These are phyloP conservation scores for Salicornia ramosissima DNA, from an alignment of 148 eudicot genomes.

Conservation along the genomic window DNA sequence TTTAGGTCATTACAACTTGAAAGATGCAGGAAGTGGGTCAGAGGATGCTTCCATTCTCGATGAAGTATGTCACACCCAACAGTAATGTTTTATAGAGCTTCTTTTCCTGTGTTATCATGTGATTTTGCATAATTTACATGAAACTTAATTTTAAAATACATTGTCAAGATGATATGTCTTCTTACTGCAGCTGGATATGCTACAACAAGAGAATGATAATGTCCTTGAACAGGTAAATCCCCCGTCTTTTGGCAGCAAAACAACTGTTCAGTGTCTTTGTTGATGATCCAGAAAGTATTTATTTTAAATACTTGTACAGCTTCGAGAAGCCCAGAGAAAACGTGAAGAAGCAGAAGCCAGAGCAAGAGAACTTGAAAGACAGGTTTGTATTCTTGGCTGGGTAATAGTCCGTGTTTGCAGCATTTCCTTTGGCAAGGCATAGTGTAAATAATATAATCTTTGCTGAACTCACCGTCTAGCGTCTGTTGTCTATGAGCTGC, in stretches of 20 bases:
- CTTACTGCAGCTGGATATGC: constrained; percentile 87
- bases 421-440: constrained; percentile 7
- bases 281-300: neutral
- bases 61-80: constrained; percentile 53
- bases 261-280: neutral
- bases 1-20: constrained; percentile 45
- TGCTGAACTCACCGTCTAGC: neutral
- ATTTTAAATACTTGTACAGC: constrained; percentile 44
- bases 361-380: constrained; percentile 82
- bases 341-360: constrained; percentile 95
- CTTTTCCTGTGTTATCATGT: neutral
- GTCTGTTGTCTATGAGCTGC: neutral
- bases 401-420: constrained; percentile 9
- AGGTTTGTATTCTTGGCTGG: constrained; percentile 42
- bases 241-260: neutral
- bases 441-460: neutral
- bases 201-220: constrained; percentile 91
- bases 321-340: constrained; percentile 67
- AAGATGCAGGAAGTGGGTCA: constrained; percentile 59
- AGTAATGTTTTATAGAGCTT: neutral
- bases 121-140: constrained; percentile 4
- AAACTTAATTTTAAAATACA: neutral
- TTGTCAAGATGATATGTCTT: constrained; percentile 20
- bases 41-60: constrained; percentile 89
- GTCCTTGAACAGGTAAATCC: constrained; percentile 66